Evolutionary conservation across 495 filamentous ascomycete genomes (phyloP), one percentile per base, ranked within the genome.

Genomic region (Lasiosphaeriaceae sp.): DNA sequence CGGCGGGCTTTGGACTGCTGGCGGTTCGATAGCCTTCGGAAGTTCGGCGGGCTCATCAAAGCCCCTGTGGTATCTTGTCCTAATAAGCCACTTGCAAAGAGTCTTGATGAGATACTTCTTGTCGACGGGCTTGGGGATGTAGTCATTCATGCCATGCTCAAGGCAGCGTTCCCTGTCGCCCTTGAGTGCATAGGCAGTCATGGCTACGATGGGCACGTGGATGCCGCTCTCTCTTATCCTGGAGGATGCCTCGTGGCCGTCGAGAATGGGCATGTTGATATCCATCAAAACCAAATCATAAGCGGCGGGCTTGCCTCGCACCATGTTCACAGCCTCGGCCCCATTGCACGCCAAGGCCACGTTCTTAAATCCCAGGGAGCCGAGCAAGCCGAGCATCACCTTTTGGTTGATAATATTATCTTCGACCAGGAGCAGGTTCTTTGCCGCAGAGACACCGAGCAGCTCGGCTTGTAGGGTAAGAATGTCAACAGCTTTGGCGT

Each of bases 391-490:
- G 11, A 83, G 46, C 79, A 86, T 82, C 49, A 87, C 78, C 43
- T 79, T 84, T 50, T 84, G 83, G 57, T 87, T 87, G 59, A 87
- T 82, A 19, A 80, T 57, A 57, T 85, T 86, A 57, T 86, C 83
- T 64, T 86, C 82, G 0, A 79, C 82, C 0, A 82, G 66, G 21
- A 87, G 65, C 11, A 87, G 62, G 26, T 73, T 75, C 59, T 81
- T 86, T 6, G 23, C 37, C 0, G 64, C 46, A 4, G 72, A 63
- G 0, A 65, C 51, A 3, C 50, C 56, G 9, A 4, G 66, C 56
- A 56, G 59, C 31, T 65, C 55, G 7, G 60, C 35, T 9, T 61
- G 55, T 23, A 66, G 55, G 20, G 48, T 52, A 0, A 47, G 44
- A 17, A 61, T 43, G 23, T 71, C 65, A 21, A 61, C 59, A 22